A percentile compares a stretch with the other conserved stretches of the same genome.
phyloP scores from a whole-genome alignment of 768 basidiomycete species.

The Tephrocybe rancida region DNA sequence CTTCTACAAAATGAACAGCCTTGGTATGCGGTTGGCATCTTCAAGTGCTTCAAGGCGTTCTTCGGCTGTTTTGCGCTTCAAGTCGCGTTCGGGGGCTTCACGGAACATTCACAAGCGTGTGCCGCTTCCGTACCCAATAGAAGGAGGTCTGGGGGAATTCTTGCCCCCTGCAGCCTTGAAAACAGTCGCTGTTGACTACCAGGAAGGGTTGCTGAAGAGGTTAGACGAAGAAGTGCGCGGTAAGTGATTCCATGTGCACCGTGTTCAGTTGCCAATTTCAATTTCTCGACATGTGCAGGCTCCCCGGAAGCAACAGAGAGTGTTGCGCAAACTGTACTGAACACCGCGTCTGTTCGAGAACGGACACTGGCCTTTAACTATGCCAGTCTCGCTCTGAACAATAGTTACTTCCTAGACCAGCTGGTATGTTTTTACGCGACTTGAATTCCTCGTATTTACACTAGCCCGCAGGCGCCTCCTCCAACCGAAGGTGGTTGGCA shows the following conservation, averaged over 20 bases:
- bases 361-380: conserved; percentile 84
- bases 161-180: conserved; percentile 73
- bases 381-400: conserved; percentile 91
- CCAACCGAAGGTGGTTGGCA: conserved; percentile 28
- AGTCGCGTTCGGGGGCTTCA: conserved; percentile 24
- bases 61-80: conserved; percentile 19
- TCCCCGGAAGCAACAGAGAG: conserved; percentile 56
- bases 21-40: conserved; percentile 29
- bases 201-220: conserved; percentile 78
- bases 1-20: conserved; percentile 25
- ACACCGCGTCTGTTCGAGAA: conserved; percentile 58
- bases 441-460: conserved; percentile 9
- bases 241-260: conserved; percentile 31
- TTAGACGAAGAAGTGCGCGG: conserved; percentile 77
- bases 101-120: conserved; percentile 54
- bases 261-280: neutral
- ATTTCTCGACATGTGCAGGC: conserved; percentile 38
- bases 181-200: conserved; percentile 80
- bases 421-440: conserved; percentile 56
- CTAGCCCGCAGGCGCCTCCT: conserved; percentile 40
- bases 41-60: conserved; percentile 21
- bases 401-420: conserved; percentile 88
- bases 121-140: conserved; percentile 63
- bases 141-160: conserved; percentile 79
- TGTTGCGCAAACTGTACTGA: conserved; percentile 74